These are phyloP conservation scores for Chlamydomonas incerta DNA, from an alignment of 139 green algal species.

Conservation along the genomic window DNA sequence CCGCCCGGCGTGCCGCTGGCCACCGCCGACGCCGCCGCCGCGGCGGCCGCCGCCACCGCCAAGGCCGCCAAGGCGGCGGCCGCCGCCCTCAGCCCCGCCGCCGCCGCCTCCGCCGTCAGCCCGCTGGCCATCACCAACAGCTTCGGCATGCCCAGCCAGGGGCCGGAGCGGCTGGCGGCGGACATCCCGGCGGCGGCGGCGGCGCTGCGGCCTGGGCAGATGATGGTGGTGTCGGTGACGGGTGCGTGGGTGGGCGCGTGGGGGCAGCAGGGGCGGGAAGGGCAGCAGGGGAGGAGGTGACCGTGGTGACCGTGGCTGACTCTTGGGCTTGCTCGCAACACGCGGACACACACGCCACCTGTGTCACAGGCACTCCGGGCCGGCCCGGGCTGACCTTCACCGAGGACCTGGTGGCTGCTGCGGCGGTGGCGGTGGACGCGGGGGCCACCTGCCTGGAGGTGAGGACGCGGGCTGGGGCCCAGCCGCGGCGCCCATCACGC, in stretches of 20 bases:
- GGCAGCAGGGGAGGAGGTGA: no score
- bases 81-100: no score
- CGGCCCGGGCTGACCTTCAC: conserved; percentile 24
- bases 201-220: conserved; percentile 43
- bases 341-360: not conserved
- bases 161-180: not conserved
- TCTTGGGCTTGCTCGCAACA: no score
- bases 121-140: conserved; percentile 51
- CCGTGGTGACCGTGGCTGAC: no score
- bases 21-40: no score
- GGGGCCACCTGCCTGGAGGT: conserved; percentile 23
- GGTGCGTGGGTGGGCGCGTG: not conserved
- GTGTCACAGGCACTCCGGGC: conserved; percentile 18
- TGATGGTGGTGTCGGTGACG: conserved; percentile 55
- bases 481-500: no score
- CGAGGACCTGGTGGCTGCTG: conserved; percentile 46
- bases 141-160: conserved; percentile 58
- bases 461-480: no score
- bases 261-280: not conserved
- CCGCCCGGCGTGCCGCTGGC: no score
- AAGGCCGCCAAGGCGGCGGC: no score
- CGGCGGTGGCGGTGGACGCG: conserved; percentile 21
- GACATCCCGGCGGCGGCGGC: conserved; percentile 4
- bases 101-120: no score
- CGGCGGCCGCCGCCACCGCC: not conserved